phyloP scores from a whole-genome alignment of 2,329 filamentous ascomycete genomes.

The Phialemonium atrogriseum region DNA sequence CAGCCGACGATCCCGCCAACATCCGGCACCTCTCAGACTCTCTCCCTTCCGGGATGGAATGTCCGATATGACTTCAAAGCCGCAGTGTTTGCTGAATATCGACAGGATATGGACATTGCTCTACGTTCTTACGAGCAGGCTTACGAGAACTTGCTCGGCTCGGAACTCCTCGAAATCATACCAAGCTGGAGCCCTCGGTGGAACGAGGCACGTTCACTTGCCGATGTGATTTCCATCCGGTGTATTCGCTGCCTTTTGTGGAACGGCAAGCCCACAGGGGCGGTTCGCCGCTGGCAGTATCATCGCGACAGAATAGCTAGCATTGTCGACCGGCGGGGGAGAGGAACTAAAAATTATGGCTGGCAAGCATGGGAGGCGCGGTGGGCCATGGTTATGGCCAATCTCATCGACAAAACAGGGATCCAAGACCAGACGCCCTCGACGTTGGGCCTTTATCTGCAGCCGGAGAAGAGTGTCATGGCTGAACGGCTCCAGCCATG shows the following conservation, averaged over 20 bases:
- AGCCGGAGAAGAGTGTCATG: conserved; percentile 49
- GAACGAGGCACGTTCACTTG: conserved; percentile 83
- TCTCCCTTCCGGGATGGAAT: conserved; percentile 85
- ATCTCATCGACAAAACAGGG: conserved; percentile 46
- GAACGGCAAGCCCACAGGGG: conserved; percentile 68
- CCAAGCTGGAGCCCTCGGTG: conserved; percentile 85
- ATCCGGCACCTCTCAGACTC: conserved; percentile 71
- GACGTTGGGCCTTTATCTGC: conserved; percentile 38
- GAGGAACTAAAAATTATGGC: conserved; percentile 80
- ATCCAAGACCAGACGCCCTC: conserved; percentile 40
- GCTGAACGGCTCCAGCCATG: conserved; percentile 53
- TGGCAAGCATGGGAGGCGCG: conserved; percentile 91
- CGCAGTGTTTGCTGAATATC: conserved; percentile 82
- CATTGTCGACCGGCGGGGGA: conserved; percentile 73
- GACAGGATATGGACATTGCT: conserved; percentile 85
- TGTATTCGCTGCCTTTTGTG: conserved; percentile 76
- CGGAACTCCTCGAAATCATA: conserved; percentile 80
- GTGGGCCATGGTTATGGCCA: conserved; percentile 56
- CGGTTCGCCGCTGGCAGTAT: conserved; percentile 69
- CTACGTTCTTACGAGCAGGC: conserved; percentile 79
- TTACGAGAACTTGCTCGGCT: conserved; percentile 72
- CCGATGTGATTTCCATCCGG: conserved; percentile 73
- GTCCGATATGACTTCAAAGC: conserved; percentile 93
- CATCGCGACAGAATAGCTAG: conserved; percentile 69
- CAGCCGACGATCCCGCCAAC: conserved; percentile 78